These are phyloP conservation scores for Paramecium pentaurelia DNA, from an alignment of 73 alveolate species.

Conservation along the genomic window DNA sequence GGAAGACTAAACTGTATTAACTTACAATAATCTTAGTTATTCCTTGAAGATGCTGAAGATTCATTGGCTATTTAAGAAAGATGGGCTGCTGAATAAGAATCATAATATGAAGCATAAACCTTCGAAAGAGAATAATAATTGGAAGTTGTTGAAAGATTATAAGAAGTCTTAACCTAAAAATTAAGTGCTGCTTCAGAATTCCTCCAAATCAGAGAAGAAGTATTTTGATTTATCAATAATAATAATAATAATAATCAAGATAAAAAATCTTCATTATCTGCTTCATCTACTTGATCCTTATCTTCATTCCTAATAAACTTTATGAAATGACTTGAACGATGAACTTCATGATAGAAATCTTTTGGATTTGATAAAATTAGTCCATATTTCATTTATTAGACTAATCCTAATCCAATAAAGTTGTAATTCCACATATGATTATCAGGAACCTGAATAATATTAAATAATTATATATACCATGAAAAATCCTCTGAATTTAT, in stretches of 20 bases:
- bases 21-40: background rate
- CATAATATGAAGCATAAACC: slow-evolving; percentile 30
- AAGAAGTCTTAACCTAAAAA: slow-evolving; percentile 6
- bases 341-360: slow-evolving; percentile 93
- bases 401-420: slow-evolving; percentile 98
- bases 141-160: slow-evolving; percentile 43
- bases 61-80: slow-evolving; percentile 38
- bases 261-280: slow-evolving; percentile 75
- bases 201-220: slow-evolving; percentile 46
- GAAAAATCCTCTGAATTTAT: slow-evolving; percentile 97
- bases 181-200: slow-evolving; percentile 33
- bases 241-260: slow-evolving; percentile 8
- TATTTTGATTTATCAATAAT: slow-evolving; percentile 28
- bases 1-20: slow-evolving; percentile 34
- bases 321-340: slow-evolving; percentile 90
- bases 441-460: slow-evolving; percentile 84
- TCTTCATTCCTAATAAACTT: slow-evolving; percentile 85
- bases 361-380: slow-evolving; percentile 88
- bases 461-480: slow-evolving; percentile 76
- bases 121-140: slow-evolving; percentile 39
- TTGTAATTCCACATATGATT: slow-evolving; percentile 99
- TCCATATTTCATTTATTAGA: slow-evolving; percentile 90
- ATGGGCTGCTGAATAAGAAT: slow-evolving; percentile 46
- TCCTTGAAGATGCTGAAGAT: slow-evolving; percentile 62
- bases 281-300: slow-evolving; percentile 65